Conservation (phyloP, 225 moss, liverwort and hornwort genomes). For the Polytrichum formosum region DNA sequence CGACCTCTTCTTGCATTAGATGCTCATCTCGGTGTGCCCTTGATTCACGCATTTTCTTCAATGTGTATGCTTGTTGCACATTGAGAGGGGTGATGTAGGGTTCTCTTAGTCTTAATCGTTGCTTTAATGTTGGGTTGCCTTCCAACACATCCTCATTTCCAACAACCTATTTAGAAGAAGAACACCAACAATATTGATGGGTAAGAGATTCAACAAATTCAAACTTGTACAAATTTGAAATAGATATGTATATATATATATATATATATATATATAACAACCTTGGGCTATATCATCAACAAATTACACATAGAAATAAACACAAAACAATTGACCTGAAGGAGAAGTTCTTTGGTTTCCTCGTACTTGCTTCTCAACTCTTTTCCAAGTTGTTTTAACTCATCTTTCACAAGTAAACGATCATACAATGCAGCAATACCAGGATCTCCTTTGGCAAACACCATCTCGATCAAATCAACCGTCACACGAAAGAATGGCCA, state of each 20-base stretch:
- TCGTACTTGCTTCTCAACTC: constrained; percentile 42
- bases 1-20: constrained; percentile 48
- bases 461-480: constrained; percentile 61
- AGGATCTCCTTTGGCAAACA: constrained; percentile 59
- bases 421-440: constrained; percentile 52
- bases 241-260: neutral
- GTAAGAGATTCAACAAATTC: neutral
- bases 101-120: constrained; percentile 46
- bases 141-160: constrained; percentile 49
- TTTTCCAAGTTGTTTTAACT: constrained; percentile 46
- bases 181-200: neutral
- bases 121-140: constrained; percentile 47
- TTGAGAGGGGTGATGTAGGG: constrained; percentile 56
- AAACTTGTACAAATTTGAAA: neutral
- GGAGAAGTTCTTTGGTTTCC: constrained; percentile 50
- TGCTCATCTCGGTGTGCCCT: constrained; percentile 41
- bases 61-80: constrained; percentile 51
- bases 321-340: constrained; percentile 23
- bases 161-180: constrained; percentile 27
- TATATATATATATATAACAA: neutral
- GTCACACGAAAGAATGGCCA: constrained; percentile 94
- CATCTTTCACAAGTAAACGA: constrained; percentile 50
- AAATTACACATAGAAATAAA: too few relatives aligned
- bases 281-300: too few relatives aligned
- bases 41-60: constrained; percentile 55